Conservation (phyloP, 1,139 yeast genomes). For the Blastobotrys illinoisensis region DNA sequence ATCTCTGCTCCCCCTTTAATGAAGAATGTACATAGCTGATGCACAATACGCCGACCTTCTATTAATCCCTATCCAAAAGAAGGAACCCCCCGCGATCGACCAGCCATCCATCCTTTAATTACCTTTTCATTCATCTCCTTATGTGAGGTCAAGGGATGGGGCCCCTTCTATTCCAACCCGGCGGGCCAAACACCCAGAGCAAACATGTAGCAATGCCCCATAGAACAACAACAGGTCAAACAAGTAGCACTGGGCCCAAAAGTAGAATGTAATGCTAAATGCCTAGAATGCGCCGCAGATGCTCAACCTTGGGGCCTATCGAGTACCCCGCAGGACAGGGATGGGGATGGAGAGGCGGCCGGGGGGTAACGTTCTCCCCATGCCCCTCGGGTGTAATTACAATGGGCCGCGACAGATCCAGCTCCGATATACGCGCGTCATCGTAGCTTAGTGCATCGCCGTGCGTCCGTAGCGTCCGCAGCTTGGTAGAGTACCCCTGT, state of each 20-base stretch:
- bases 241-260: too few relatives aligned
- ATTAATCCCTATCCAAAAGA: not conserved
- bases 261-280: too few relatives aligned
- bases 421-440: constrained; percentile 5
- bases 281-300: not conserved
- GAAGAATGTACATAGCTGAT: not conserved
- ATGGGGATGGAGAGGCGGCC: not conserved
- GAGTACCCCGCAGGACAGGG: not conserved
- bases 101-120: not conserved
- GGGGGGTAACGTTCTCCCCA: constrained; percentile 15
- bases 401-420: constrained; percentile 17
- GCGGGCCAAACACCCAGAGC: not conserved
- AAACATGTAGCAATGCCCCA: not conserved
- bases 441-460: constrained; percentile 19
- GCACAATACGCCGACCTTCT: not conserved
- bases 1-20: not conserved
- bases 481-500: constrained; percentile 25
- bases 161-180: not conserved
- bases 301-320: not conserved
- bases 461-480: constrained; percentile 15
- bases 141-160: not conserved
- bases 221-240: too few relatives aligned
- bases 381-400: constrained; percentile 16
- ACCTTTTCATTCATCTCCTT: not conserved
- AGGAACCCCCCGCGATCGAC: not conserved